Percentiles rank a stretch among this genome's conserved stretches.
Conservation (phyloP, 1,139 yeast species). For the Suhomyces chickasaworum region DNA sequence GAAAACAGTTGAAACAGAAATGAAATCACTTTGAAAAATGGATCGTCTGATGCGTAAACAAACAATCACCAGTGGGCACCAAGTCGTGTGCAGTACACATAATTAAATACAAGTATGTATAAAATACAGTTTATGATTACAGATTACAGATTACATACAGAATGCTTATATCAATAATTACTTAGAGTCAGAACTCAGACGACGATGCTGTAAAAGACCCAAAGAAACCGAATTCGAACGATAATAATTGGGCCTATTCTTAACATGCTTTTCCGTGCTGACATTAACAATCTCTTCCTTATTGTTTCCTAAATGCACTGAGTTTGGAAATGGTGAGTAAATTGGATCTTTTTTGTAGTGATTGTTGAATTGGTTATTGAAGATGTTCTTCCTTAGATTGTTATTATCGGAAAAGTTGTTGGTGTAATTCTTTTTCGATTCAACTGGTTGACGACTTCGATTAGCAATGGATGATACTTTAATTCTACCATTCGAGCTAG, state of each 20-base stretch:
- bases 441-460: not conserved
- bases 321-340: constrained; percentile 40
- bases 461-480: not conserved
- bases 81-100: not conserved
- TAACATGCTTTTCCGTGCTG: constrained; percentile 22
- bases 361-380: constrained; percentile 36
- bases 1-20: not conserved
- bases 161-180: constrained; percentile 1
- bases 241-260: constrained; percentile 31
- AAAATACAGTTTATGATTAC: not conserved
- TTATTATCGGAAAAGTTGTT: not conserved
- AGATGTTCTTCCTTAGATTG: constrained; percentile 6
- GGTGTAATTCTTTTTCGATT: not conserved
- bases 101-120: not conserved
- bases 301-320: constrained; percentile 43
- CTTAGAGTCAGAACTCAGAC: constrained; percentile 6
- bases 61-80: constrained; percentile 2
- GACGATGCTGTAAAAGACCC: constrained; percentile 39
- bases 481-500: not conserved
- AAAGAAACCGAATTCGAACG: constrained; percentile 48
- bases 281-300: constrained; percentile 30
- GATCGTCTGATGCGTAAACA: constrained; percentile 12
- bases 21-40: not conserved
- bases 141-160: constrained; percentile 1
- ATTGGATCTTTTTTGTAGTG: constrained; percentile 50